A percentile compares a stretch with the other conserved stretches of the same genome.
phyloP scores from a whole-genome alignment of 2,329 filamentous ascomycete species.

The Thyridium curvatum region DNA sequence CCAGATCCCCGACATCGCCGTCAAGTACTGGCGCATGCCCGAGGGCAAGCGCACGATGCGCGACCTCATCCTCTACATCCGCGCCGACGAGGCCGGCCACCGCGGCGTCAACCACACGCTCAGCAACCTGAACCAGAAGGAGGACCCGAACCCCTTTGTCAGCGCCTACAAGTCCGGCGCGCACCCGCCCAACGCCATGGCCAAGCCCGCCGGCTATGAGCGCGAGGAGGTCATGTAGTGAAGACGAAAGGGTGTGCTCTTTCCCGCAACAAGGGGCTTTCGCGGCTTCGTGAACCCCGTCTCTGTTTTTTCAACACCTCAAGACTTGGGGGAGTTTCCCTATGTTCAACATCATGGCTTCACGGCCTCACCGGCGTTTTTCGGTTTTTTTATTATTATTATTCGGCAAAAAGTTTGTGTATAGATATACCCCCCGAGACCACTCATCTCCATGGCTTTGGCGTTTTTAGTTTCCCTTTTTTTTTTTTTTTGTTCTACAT shows the following conservation, averaged over 20 bases:
- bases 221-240: conserved; percentile 64
- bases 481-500: too few relatives aligned
- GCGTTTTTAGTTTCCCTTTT: too few relatives aligned
- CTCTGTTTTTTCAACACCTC: too few relatives aligned
- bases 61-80: conserved; percentile 81
- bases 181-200: conserved; percentile 59
- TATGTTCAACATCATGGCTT: too few relatives aligned
- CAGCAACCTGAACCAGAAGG: conserved; percentile 75
- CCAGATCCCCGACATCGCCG: conserved; percentile 77
- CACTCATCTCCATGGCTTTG: too few relatives aligned
- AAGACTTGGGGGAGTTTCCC: neutral
- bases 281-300: too few relatives aligned
- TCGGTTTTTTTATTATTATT: too few relatives aligned
- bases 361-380: too few relatives aligned
- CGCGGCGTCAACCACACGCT: conserved; percentile 95
- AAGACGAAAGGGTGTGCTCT: too few relatives aligned
- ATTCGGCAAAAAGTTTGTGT: too few relatives aligned
- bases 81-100: conserved; percentile 77
- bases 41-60: conserved; percentile 76
- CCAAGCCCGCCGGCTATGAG: conserved; percentile 72
- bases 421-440: too few relatives aligned
- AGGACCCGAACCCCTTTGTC: conserved; percentile 90
- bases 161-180: conserved; percentile 69
- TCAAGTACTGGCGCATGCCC: conserved; percentile 93
- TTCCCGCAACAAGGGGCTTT: too few relatives aligned